These are phyloP conservation scores for Epithele typhae DNA, from an alignment of 768 basidiomycete genomes.

Conservation along the genomic window DNA sequence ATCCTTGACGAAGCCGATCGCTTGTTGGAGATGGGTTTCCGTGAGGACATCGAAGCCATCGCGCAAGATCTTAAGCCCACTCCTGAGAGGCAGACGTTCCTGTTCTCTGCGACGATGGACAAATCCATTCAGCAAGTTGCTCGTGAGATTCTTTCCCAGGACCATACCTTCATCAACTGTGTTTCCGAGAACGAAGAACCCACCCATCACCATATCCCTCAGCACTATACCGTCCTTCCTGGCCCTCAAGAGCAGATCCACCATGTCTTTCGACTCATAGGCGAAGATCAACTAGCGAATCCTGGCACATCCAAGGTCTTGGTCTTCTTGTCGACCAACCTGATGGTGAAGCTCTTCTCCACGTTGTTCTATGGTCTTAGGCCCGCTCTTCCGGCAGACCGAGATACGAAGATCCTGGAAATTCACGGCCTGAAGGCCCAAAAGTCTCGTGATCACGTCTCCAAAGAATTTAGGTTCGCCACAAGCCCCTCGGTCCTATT, in stretches of 20 bases:
- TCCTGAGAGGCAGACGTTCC: slow-evolving; percentile 79
- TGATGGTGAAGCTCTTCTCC: slow-evolving; percentile 74
- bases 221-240: slow-evolving; percentile 76
- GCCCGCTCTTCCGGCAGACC: slow-evolving; percentile 45
- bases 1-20: slow-evolving; percentile 93
- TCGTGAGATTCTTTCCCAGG: slow-evolving; percentile 47
- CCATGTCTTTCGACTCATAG: slow-evolving; percentile 73
- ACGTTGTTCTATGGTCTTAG: slow-evolving; percentile 53
- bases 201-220: slow-evolving; percentile 72
- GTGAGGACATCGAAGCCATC: slow-evolving; percentile 78
- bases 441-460: slow-evolving; percentile 50
- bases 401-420: slow-evolving; percentile 60
- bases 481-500: slow-evolving; percentile 61
- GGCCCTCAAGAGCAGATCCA: slow-evolving; percentile 65
- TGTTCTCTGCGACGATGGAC: slow-evolving; percentile 88
- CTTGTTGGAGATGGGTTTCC: slow-evolving; percentile 89
- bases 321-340: slow-evolving; percentile 83
- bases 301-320: slow-evolving; percentile 68
- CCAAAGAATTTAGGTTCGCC: slow-evolving; percentile 56
- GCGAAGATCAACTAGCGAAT: slow-evolving; percentile 80
- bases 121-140: slow-evolving; percentile 69
- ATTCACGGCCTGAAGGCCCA: slow-evolving; percentile 77
- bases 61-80: slow-evolving; percentile 51
- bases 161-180: slow-evolving; percentile 72
- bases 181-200: slow-evolving; percentile 56